Evolutionary conservation across 2,329 filamentous ascomycete genomes (phyloP), one percentile per base, ranked within the genome.

Genomic region (Trichoderma koningii): DNA sequence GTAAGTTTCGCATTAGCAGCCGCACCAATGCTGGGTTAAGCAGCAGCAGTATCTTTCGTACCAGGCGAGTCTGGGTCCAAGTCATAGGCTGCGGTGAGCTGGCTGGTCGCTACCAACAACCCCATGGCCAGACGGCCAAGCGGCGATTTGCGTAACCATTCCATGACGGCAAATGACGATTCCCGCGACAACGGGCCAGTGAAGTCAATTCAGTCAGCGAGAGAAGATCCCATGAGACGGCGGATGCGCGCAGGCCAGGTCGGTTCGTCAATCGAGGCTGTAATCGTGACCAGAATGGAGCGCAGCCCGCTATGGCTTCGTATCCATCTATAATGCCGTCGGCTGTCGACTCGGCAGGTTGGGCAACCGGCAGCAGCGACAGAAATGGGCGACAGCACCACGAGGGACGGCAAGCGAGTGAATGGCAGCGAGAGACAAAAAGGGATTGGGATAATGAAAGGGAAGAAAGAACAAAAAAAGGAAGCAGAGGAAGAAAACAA

Each of bases 51-150:
- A 5, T 10, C 14, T 7, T 61, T 63, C 73, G 30, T 69, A 79
- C 77, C 70, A 9, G 72, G 73, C 48, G 77, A 78, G 64, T 77
- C 72, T 34, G 76, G 73, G 65, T 79, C 71, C 63, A 80, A 69
- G 34, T 77, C 65, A 64, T 79, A 80, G 45, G 75, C 76, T 15
- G 55, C 63, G 45, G 72, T 68, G 30, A 76, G 66, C 56, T 66
- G 67, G 59, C 66, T 71, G 19, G 71, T 59, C 52, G 69, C 66
- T 38, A 76, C 65, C 47, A 77, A 64, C 45, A 74, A 47, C 10
- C 68, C 64, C 28, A 70, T 56, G 50, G 73, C 64, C 45, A 73
- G 66, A 56, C 67, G 66, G 38, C 69, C 63, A 38, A 70, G 61
- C 55, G 69, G 60, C 61, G 64, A 53, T 23, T 38, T 60, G 64